A percentile compares a stretch with the other conserved stretches of the same genome.
phyloP scores from a whole-genome alignment of 2,329 filamentous ascomycete genomes.

The Talaromyces rugulosus region DNA sequence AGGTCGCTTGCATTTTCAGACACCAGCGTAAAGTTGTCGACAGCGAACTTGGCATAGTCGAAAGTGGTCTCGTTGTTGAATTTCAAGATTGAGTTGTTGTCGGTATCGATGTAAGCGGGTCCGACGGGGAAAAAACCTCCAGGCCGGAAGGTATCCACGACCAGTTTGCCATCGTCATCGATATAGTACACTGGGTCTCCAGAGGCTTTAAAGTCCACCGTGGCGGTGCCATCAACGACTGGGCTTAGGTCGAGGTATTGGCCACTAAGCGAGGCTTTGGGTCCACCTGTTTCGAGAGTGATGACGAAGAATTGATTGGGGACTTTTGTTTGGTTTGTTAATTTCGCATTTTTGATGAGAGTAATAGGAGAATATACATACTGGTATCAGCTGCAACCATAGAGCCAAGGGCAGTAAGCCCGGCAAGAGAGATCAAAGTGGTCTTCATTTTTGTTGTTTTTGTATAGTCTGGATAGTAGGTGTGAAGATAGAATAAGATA shows the following conservation, averaged over 20 bases:
- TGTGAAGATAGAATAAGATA: too few species aligned
- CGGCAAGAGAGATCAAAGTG: background rate
- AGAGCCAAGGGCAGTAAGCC: background rate
- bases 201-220: background rate
- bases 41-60: background rate
- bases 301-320: background rate
- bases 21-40: background rate
- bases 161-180: background rate
- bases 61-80: background rate
- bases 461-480: too few species aligned
- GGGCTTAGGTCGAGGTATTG: background rate
- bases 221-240: background rate
- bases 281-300: background rate
- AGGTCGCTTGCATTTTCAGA: background rate
- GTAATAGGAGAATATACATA: background rate
- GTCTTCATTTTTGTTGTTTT: background rate
- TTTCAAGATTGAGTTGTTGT: background rate
- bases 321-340: background rate
- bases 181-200: background rate
- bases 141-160: too few species aligned
- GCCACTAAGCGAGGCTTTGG: background rate
- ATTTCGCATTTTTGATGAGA: background rate
- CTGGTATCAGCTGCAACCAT: background rate
- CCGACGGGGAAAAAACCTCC: too few species aligned
- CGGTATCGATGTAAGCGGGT: background rate